Percentiles rank a stretch among this genome's conserved stretches.
These are phyloP conservation scores for Pestalotiopsis sp. DNA, from an alignment of 2,329 filamentous ascomycete genomes.

Conservation along the genomic window DNA sequence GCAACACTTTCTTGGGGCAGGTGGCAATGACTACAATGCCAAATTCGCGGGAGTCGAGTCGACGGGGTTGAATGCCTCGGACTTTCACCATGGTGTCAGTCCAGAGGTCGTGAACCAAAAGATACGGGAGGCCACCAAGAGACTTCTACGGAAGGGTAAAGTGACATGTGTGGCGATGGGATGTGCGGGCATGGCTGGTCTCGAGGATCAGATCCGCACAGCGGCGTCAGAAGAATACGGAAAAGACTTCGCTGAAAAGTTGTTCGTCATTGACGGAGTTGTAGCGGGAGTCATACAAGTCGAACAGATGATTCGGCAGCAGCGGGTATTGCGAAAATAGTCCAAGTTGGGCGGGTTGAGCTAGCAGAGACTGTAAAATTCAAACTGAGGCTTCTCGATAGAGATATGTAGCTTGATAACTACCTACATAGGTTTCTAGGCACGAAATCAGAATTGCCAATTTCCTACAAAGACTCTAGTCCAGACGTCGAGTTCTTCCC, in stretches of 20 bases:
- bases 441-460: too few relatives aligned
- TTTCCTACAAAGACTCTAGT: slow-evolving; percentile 35
- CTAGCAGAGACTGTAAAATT: background rate
- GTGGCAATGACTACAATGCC: slow-evolving; percentile 30
- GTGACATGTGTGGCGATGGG: slow-evolving; percentile 77
- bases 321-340: slow-evolving; percentile 30
- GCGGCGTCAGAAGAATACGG: slow-evolving; percentile 68
- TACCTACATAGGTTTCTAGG: too few relatives aligned
- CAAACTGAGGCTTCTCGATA: too few relatives aligned
- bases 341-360: background rate
- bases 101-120: slow-evolving; percentile 62
- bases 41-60: slow-evolving; percentile 80
- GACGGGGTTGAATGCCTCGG: slow-evolving; percentile 76
- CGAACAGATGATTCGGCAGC: slow-evolving; percentile 52
- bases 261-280: slow-evolving; percentile 77
- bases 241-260: slow-evolving; percentile 50
- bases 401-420: too few relatives aligned
- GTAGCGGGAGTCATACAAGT: slow-evolving; percentile 66
- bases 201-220: slow-evolving; percentile 73
- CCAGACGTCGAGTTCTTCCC: slow-evolving; percentile 63
- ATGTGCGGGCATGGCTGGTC: slow-evolving; percentile 87
- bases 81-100: slow-evolving; percentile 71
- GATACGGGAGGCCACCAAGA: slow-evolving; percentile 69
- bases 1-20: slow-evolving; percentile 56
- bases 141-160: slow-evolving; percentile 56